Percentiles rank a stretch among this genome's conserved stretches.
Conservation (phyloP, 768 basidiomycete genomes). For the Mycena kentingensis region DNA sequence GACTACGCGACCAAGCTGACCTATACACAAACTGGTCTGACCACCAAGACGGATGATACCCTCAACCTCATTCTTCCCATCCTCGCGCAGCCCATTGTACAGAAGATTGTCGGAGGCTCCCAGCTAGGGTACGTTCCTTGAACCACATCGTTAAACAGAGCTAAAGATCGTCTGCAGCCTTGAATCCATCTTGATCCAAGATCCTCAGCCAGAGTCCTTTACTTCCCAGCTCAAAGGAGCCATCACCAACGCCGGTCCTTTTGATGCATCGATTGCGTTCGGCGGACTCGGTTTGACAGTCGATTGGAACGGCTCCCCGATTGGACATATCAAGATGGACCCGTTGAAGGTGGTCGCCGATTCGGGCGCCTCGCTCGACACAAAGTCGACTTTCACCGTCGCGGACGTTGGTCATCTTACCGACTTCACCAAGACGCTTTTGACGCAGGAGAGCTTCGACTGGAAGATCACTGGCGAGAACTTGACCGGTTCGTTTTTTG, state of each 20-base stretch:
- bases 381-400: conserved; percentile 58
- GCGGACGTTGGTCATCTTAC: conserved; percentile 58
- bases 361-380: conserved; percentile 60
- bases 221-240: conserved; percentile 58
- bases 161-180: conserved; percentile 40
- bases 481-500: conserved; percentile 48
- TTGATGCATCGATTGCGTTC: conserved; percentile 71
- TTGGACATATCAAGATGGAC: conserved; percentile 64
- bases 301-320: conserved; percentile 55
- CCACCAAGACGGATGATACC: conserved; percentile 60
- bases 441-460: conserved; percentile 65
- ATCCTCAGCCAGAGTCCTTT: conserved; percentile 60
- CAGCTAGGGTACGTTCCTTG: conserved; percentile 47
- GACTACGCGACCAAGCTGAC: conserved; percentile 62
- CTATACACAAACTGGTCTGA: conserved; percentile 59
- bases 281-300: conserved; percentile 57
- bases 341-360: conserved; percentile 61
- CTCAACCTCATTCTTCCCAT: conserved; percentile 67
- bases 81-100: conserved; percentile 74
- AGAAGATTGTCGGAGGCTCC: conserved; percentile 64
- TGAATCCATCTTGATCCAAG: conserved; percentile 59
- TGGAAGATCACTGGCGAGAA: conserved; percentile 72
- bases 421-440: conserved; percentile 65
- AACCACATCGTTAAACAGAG: neutral
- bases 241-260: conserved; percentile 72